Base-by-base conservation (phyloP, 768 basidiomycete species). In the Xerocomus spinulosus region DNA sequence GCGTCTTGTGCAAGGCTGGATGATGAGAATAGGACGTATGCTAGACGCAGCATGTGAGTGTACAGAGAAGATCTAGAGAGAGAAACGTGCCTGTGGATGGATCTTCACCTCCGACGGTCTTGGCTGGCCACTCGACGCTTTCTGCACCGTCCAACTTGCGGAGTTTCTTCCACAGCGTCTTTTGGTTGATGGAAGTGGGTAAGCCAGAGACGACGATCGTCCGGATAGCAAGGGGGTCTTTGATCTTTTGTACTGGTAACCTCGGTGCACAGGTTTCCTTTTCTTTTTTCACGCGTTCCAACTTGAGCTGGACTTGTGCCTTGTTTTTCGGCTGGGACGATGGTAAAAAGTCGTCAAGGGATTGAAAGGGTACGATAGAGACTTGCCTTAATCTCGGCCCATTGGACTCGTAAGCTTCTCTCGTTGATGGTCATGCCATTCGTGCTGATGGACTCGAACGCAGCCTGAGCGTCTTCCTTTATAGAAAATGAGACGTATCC, bases 401-500 rank as follows among this genome's bases (percentile, higher is more conserved):
- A 92, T 50, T 85, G 77, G 1, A 88, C 79, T 30, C 91, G 73
- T 42, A 96, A 64, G 52, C 71, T 80, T 49, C 93, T 74, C 12
- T 82, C 83, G 20, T 81, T 81, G 18, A 90, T 71, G 9, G 64
- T 66, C 33, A 95, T 76, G 1, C 82, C 82, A 35, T 87, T 79
- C 49, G 78, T 73, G 28, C 77, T 71, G 42, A 89, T 76, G 36
- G 80, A 78, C 42, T 81, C 77, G 46, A 83, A 80, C 3, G 85
- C 85, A 29, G 74, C 63, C 59, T 90, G 79, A 7, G 93, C 95
- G 67, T 98, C 96, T 58, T 96, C 90, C 47, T 78, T 81, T 47
- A 92, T 74, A 1, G 92, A 82, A 67, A 95, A 98, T 1, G 91
- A 85, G 52, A 97, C 91, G 62, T 96, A 98, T 51, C 96, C 96